Base-by-base conservation (phyloP, 1,139 yeast species). In the Geotrichum restrictum region DNA sequence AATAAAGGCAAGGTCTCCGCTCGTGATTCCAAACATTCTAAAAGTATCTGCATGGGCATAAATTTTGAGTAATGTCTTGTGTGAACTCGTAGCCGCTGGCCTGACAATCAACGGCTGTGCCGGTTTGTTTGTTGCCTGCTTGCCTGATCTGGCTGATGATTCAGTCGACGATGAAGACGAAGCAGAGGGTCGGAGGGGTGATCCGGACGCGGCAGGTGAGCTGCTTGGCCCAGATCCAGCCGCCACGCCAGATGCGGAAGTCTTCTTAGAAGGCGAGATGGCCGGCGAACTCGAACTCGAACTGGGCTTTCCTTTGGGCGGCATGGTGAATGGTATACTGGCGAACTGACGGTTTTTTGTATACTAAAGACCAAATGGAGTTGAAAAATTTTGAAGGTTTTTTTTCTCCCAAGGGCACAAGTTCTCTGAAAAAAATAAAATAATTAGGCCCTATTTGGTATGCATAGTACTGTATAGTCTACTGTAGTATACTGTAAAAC, bases 21-120 rank as follows among this genome's bases (percentile, higher is more conserved):
- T 11, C 5, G 54, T 38, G 6, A 54, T 18, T 6, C 49, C 52
- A 29, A 43, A 37, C n/a, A 32, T 19, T 31, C 41, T 45, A n/a
- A 38, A 33, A 3, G 54, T 45, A 5, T 54, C 56, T 3, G 16
- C n/a, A 19, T 52, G 38, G n/a, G 44, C 52, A 32, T 48, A 48
- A 3, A 54, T 34, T 14, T 51, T 50, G 16, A 54, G 19, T 6
- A 45, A n/a, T 1, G 45, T 43, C 18, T 45, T 45, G 29, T 32
- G 45, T 4, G 62, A 74, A 80, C 52, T 16, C 4, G 56, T 53
- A 2, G 45, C 49, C 2, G 60, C 52, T 0, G 65, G 62, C 8
- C 64, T 49, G 10, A 62, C 58, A 55, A 61, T 63, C 19, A 63
- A 54, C 22, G 53, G 45, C 34, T 47, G 47, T 13, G 54, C 52